phyloP scores from a whole-genome alignment of 2,329 filamentous ascomycete species.

The Fusarium coicis region DNA sequence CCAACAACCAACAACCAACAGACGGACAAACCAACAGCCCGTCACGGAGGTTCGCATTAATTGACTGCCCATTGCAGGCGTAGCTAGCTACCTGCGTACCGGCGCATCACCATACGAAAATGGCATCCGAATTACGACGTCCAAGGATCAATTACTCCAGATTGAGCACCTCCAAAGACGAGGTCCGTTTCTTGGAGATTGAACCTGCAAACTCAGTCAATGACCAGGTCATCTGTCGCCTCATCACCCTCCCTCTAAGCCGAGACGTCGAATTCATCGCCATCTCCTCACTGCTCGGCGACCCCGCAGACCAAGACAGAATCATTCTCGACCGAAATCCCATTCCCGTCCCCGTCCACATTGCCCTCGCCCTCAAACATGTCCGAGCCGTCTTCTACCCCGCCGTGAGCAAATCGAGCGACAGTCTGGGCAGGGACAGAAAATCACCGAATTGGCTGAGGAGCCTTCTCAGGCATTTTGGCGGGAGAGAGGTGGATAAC shows the following conservation, averaged over 20 bases:
- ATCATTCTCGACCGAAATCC: conserved; percentile 45
- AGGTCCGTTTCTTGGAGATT: conserved; percentile 50
- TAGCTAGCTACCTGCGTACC: not conserved
- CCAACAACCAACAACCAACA: not conserved
- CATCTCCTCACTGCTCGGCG: conserved; percentile 47
- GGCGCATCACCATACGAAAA: conserved; percentile 7
- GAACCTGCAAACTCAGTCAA: conserved; percentile 42
- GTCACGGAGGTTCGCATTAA: not conserved
- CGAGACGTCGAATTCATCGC: conserved; percentile 44
- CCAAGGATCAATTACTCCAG: conserved; percentile 28
- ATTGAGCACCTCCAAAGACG: conserved; percentile 27
- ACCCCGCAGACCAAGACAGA: conserved; percentile 43
- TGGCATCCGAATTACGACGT: conserved; percentile 10
- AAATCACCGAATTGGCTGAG: conserved; percentile 28
- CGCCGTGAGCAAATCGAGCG: conserved; percentile 35
- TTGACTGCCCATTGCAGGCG: not conserved
- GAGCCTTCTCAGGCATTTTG: conserved; percentile 14
- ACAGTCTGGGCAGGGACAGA: conserved; percentile 22
- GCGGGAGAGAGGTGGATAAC: conserved; percentile 27
- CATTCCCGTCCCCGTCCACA: conserved; percentile 44
- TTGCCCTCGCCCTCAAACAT: conserved; percentile 47
- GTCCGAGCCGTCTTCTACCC: conserved; percentile 49
- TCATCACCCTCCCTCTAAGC: conserved; percentile 45
- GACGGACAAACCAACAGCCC: not conserved
- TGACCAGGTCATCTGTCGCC: conserved; percentile 48